Evolutionary conservation across 768 basidiomycete genomes (phyloP), one percentile per base, ranked within the genome.

Genomic region (Amanita molliuscula): DNA sequence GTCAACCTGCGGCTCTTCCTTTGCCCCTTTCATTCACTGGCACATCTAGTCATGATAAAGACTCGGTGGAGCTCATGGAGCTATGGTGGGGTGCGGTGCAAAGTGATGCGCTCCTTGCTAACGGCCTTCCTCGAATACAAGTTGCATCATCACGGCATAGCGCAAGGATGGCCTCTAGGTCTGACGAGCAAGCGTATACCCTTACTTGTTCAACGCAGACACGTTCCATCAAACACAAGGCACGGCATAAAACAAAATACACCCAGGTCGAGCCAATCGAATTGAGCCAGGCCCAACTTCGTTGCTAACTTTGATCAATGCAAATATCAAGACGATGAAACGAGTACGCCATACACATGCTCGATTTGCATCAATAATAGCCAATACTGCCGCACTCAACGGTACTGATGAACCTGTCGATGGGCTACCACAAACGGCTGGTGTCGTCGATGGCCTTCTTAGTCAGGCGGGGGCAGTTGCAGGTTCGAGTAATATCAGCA

Each of bases 41-140:
- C 70, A 34, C 69, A 70, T 49, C 48, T 10, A 23, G 21, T 26
- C 18, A 20, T 6, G 9, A 40, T 8, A 40, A 49, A 28, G 48
- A 49, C 6, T 40, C 48, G 18, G 69, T 72, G 41, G 76, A 77
- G 36, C 56, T 70, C 3, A 68, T 72, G 5, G 75, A 81, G 33
- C 62, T 82, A 5, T 91, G 88, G 88, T 90, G 88, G 88, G 71
- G 76, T 25, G 82, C 81, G 3, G 72, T 80, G 33, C 78, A 78
- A 55, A 79, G 77, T 2, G 79, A 84, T 56, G 59, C 69, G 1
- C 67, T 88, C 18, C 62, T 86, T 23, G 75, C 72, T 21, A 84
- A 81, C 52, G 85, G 82, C 8, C 66, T 88, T 21, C 85, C 84
- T 3, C 61, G 62, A 15, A 74, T 79, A 33, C 76, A 67, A 15